phyloP scores from a whole-genome alignment of 805 yeast species.

The Danielia oregonensis region DNA sequence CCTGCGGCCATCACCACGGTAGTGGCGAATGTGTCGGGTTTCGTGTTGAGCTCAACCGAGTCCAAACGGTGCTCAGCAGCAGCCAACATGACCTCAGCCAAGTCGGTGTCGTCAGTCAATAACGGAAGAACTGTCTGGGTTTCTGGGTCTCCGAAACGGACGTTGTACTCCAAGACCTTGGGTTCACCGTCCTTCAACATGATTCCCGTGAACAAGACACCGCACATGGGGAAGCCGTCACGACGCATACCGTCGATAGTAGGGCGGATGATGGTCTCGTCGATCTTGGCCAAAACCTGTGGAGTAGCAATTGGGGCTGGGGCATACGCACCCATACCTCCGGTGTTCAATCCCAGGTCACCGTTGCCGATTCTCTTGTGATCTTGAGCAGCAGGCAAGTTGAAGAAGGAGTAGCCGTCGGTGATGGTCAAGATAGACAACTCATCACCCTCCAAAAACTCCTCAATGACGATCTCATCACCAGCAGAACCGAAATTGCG shows the following conservation, averaged over 20 bases:
- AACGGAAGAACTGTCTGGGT: constrained; percentile 94
- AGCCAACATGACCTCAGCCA: constrained; percentile 89
- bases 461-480: constrained; percentile 89
- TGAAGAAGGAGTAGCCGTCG: constrained; percentile 89
- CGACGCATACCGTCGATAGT: constrained; percentile 94
- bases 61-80: constrained; percentile 94
- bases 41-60: constrained; percentile 59
- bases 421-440: constrained; percentile 85
- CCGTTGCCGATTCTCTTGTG: constrained; percentile 94
- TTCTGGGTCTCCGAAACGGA: constrained; percentile 98
- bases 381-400: constrained; percentile 96
- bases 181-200: constrained; percentile 84
- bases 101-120: constrained; percentile 77
- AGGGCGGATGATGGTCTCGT: constrained; percentile 76
- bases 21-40: constrained; percentile 62
- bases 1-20: constrained; percentile 97
- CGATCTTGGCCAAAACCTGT: constrained; percentile 62
- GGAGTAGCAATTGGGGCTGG: constrained; percentile 96
- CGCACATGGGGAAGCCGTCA: constrained; percentile 94
- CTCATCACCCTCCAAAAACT: constrained; percentile 95
- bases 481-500: constrained; percentile 92
- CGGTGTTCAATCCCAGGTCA: constrained; percentile 93
- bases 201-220: constrained; percentile 91
- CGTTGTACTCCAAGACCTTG: constrained; percentile 93
- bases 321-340: constrained; percentile 99